A percentile compares a stretch with the other conserved stretches of the same genome.
Evolutionary conservation across 1,284 basidiomycete genomes (phyloP).

Genomic region (Tilletia horrida): DNA sequence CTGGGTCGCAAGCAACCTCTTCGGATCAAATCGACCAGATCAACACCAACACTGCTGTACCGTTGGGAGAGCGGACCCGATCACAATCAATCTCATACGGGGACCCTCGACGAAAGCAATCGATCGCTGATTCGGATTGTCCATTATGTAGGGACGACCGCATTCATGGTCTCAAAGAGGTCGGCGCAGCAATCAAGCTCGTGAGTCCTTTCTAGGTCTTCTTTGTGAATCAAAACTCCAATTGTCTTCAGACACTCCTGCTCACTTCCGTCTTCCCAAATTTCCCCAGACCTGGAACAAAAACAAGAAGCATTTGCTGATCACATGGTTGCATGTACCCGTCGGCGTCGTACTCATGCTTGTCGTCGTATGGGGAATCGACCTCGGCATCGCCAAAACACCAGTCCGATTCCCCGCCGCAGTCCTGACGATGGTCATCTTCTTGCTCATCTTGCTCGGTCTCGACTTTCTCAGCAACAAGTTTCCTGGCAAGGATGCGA

Average conservation of each 20-base stretch:
- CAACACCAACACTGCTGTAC: not conserved
- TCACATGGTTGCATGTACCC: conserved; percentile 44
- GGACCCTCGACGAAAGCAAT: not conserved
- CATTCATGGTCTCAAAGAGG: conserved; percentile 10
- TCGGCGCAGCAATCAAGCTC: conserved; percentile 15
- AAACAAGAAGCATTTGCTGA: conserved; percentile 29
- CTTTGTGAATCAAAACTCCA: not conserved
- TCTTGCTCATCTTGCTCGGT: conserved; percentile 31
- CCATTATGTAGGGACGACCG: conserved; percentile 1
- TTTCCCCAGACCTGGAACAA: conserved; percentile 27
- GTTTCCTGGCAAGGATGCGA: conserved; percentile 23
- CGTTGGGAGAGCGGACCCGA: conserved; percentile 7
- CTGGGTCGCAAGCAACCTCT: not conserved
- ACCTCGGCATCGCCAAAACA: conserved; percentile 35
- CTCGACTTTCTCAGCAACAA: conserved; percentile 35
- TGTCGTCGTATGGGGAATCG: conserved; percentile 26
- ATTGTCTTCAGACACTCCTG: not conserved
- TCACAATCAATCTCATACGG: conserved; percentile 11
- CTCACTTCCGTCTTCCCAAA: not conserved
- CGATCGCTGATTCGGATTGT: conserved; percentile 1
- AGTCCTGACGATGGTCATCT: conserved; percentile 36
- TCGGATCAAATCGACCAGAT: too few relatives aligned
- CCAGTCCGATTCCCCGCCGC: conserved; percentile 43
- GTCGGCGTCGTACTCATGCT: conserved; percentile 26
- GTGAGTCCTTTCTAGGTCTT: conserved; percentile 14